Conservation (phyloP, 192 early-diverging fungal genomes). For the Coemansia sp. region DNA sequence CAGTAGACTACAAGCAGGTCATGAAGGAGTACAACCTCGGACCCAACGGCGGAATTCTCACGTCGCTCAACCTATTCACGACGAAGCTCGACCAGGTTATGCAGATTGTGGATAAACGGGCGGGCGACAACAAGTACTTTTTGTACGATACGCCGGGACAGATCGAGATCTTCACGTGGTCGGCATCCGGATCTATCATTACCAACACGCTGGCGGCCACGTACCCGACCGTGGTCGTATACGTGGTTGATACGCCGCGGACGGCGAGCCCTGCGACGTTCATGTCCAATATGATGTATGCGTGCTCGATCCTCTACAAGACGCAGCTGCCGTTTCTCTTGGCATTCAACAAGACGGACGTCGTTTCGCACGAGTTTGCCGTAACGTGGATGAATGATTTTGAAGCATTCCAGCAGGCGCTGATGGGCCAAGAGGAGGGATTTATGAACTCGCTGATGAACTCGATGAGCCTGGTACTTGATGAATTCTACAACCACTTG, state of each 20-base stretch:
- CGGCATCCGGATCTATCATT: slow-evolving; percentile 93
- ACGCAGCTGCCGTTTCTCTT: slow-evolving; percentile 95
- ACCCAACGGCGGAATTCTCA: slow-evolving; percentile 96
- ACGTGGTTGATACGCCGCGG: slow-evolving; percentile 95
- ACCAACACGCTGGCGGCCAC: slow-evolving; percentile 90
- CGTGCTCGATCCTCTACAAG: slow-evolving; percentile 95
- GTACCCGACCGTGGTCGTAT: slow-evolving; percentile 89
- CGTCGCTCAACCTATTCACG: slow-evolving; percentile 93
- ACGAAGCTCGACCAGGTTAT: slow-evolving; percentile 99
- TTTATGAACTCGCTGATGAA: slow-evolving; percentile 94
- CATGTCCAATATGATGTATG: slow-evolving; percentile 99
- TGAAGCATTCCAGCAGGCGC: slow-evolving; percentile 87
- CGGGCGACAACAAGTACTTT: slow-evolving; percentile 64
- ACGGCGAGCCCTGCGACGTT: slow-evolving; percentile 91
- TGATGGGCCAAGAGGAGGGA: slow-evolving; percentile 71
- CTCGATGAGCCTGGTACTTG: slow-evolving; percentile 94
- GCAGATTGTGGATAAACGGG: slow-evolving; percentile 78
- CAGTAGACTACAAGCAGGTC: slow-evolving; percentile 97
- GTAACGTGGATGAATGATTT: slow-evolving; percentile 98
- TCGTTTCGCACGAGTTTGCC: slow-evolving; percentile 87
- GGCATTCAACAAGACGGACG: slow-evolving; percentile 96
- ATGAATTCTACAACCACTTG: slow-evolving; percentile 91
- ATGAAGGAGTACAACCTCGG: slow-evolving; percentile 98
- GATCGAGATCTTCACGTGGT: slow-evolving; percentile 99
- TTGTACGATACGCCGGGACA: slow-evolving; percentile 94